Conservation (phyloP, 306 rosid genomes). For the Prunus dulcis region DNA sequence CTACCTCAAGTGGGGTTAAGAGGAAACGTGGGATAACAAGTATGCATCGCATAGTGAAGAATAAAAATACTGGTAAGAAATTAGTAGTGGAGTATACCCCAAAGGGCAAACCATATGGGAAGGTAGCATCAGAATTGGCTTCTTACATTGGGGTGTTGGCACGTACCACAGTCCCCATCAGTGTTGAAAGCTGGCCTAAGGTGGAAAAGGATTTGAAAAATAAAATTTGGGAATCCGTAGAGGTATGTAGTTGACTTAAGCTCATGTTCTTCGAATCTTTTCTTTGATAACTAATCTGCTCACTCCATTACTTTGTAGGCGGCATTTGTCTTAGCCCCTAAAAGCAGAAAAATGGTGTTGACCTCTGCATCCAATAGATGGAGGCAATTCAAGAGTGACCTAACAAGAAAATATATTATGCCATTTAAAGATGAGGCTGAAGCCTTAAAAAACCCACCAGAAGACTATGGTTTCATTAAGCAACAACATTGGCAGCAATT, state of each 20-base stretch:
- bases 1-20: background rate
- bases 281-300: background rate
- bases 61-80: conserved; percentile 8
- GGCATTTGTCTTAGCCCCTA: conserved; percentile 1
- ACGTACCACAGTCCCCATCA: conserved; percentile 2
- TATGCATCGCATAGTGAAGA: background rate
- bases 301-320: background rate
- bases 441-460: conserved; percentile 4
- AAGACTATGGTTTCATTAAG: conserved; percentile 14
- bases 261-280: background rate
- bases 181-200: conserved; percentile 16
- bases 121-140: conserved; percentile 13
- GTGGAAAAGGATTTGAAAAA: conserved; percentile 11
- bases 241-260: background rate
- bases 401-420: conserved; percentile 7
- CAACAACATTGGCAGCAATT: conserved; percentile 9
- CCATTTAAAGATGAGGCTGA: conserved; percentile 8
- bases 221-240: conserved; percentile 3
- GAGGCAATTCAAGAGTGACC: conserved; percentile 16
- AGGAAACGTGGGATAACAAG: conserved; percentile 6
- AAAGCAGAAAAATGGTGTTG: background rate
- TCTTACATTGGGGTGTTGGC: conserved; percentile 6
- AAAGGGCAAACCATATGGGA: conserved; percentile 8
- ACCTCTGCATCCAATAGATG: conserved; percentile 11
- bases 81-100: conserved; percentile 5